Evolutionary conservation across 2,329 filamentous ascomycete species (phyloP).

Genomic region (Nakataea oryzae): DNA sequence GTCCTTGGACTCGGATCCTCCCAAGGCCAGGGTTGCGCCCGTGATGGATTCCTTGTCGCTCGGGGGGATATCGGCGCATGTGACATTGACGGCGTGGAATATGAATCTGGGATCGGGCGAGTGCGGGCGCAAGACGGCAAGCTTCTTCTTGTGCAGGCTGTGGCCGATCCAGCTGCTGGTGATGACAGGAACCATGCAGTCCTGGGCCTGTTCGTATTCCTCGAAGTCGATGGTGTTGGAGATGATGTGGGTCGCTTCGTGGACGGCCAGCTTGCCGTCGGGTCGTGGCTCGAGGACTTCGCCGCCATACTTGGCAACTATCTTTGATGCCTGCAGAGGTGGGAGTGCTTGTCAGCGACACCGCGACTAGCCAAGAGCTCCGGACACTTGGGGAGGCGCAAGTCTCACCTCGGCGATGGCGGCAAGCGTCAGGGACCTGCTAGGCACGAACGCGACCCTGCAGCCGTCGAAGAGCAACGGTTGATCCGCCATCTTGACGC

Average conservation of each 20-base stretch:
- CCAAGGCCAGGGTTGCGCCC: constrained; percentile 80
- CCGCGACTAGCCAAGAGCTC: neutral
- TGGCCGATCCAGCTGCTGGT: constrained; percentile 69
- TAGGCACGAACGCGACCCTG: constrained; percentile 33
- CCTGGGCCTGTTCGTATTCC: constrained; percentile 66
- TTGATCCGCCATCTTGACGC: neutral
- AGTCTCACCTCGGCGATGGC: constrained; percentile 27
- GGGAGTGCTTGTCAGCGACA: neutral
- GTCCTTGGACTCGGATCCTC: constrained; percentile 66
- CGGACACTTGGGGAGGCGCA: neutral
- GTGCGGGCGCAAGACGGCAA: constrained; percentile 70
- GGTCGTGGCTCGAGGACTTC: constrained; percentile 33
- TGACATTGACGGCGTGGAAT: constrained; percentile 74
- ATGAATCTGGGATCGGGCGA: constrained; percentile 88
- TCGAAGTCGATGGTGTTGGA: constrained; percentile 81
- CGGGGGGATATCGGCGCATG: constrained; percentile 72
- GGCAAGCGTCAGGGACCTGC: constrained; percentile 26
- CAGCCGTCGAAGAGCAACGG: constrained; percentile 14
- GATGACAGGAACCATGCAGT: constrained; percentile 74
- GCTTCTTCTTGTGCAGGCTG: constrained; percentile 58
- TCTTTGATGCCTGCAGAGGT: constrained; percentile 26
- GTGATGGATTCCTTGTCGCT: constrained; percentile 88
- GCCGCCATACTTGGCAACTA: constrained; percentile 39
- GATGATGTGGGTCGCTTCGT: constrained; percentile 43
- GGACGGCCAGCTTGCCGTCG: constrained; percentile 36